Evolutionary conservation across 257 asterid genomes (phyloP), one percentile per base, ranked within the genome.

Genomic region (Solanum chiquidenum): DNA sequence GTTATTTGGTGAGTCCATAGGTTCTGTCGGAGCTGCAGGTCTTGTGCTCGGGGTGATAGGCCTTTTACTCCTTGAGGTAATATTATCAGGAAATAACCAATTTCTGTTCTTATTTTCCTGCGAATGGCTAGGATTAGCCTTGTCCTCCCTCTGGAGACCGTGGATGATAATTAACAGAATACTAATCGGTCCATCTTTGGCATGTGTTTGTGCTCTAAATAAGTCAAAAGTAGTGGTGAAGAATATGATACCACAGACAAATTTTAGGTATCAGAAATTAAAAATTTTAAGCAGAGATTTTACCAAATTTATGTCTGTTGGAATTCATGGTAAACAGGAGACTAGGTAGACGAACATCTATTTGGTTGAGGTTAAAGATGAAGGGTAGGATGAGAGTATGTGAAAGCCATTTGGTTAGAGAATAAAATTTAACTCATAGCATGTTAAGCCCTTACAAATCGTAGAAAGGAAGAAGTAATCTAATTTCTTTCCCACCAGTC

Each of bases 1-100:
- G 52, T 88, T 97, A 84, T 97, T 95, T 90, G 99, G 98, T 85
- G 99, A 97, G 89, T 95, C 98, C 35, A 93, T 95, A 35, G 98
- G 94, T 29, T 91, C 90, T 72, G 87, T 91, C 82, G 99, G 98
- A 89, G 95, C 92, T 84, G 93, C 95, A 88, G 99, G 99, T 68
- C 99, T 97, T 86, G 93, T 89, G 83, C 95, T 97, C 88, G 99
- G 99, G 85, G 95, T 97, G 25, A 18, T 94, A 33, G 99, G 98
- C 42, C 96, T 97, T 84, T 89, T 94, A 88, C 99, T 97, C 89
- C 99, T 95, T 46, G 99, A 97, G 99, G 98, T 97, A 91, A 80
- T 46, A 29, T 75, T 40, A 40, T 46, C 85, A 29, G 85, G 35
- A 76, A 80, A 80, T 80, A 27, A 80, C 66, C 40, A 8, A 44